Conservation (phyloP, 1,284 basidiomycete species). For the Irpex lacteus region DNA sequence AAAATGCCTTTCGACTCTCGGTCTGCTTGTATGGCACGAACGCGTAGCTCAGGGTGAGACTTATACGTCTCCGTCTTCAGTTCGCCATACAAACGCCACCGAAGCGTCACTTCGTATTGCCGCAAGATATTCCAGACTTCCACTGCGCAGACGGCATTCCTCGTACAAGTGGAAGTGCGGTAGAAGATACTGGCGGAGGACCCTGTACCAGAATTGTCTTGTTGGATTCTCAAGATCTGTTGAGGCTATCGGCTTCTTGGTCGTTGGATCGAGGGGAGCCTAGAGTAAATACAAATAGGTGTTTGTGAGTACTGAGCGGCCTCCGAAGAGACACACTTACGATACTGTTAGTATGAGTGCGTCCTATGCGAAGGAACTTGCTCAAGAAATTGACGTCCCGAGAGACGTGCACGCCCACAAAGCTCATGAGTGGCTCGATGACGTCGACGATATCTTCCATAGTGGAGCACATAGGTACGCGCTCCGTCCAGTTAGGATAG, state of each 20-base stretch:
- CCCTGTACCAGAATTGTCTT: conserved; percentile 75
- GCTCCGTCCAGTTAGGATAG: conserved; percentile 79
- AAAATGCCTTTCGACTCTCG: conserved; percentile 80
- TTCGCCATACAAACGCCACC: conserved; percentile 93
- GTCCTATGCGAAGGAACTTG: conserved; percentile 59
- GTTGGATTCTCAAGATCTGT: conserved; percentile 54
- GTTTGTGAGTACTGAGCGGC: neutral
- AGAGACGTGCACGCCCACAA: conserved; percentile 74
- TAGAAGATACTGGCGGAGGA: conserved; percentile 80
- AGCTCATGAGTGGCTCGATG: conserved; percentile 72
- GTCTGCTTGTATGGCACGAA: conserved; percentile 70
- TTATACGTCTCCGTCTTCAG: conserved; percentile 80
- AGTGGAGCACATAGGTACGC: conserved; percentile 63
- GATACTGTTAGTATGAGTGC: conserved; percentile 41
- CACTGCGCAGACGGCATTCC: conserved; percentile 81
- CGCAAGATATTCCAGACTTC: conserved; percentile 88
- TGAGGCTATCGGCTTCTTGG: conserved; percentile 52
- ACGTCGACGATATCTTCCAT: conserved; percentile 72
- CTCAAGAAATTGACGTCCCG: conserved; percentile 66
- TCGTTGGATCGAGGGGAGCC: conserved; percentile 49
- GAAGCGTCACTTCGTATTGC: conserved; percentile 73
- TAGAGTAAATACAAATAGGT: conserved; percentile 20
- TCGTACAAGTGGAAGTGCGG: conserved; percentile 86
- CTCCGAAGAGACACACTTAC: conserved; percentile 28
- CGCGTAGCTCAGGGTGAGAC: conserved; percentile 71